Base-by-base conservation (phyloP, 345 rosid species). In the sweet orange (Citrus sinensis) region DNA sequence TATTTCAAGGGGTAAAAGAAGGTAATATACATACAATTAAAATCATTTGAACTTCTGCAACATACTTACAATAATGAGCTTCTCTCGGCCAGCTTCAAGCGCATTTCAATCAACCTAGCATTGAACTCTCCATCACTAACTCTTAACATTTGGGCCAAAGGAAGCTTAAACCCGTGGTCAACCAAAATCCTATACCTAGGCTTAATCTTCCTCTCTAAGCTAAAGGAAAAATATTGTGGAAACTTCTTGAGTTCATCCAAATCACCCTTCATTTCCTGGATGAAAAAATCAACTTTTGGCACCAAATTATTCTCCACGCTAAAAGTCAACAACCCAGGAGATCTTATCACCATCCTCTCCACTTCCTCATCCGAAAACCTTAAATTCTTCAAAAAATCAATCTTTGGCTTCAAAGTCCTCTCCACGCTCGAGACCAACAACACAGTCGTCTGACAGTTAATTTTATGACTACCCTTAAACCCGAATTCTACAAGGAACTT, bases 221-320 rank as follows among this genome's bases (percentile, higher is more conserved):
- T 95, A 82, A 92, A 95, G 0, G 92, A 89, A 76, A 95, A 95
- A 55, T 83, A 95, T 89, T 92, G 98, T n/a, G 98, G 98, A 79
- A 95, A 95, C 63, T 82, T 80, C 81, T 87, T 88, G 20, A 95
- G 37, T 78, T 93, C 98, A 79, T 13, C 76, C 67, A 92, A 76
- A 32, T 93, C 86, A 4, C 93, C 92, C 63, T 85, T 72, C 92
- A 95, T 95, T 76, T 92, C 92, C 67, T 78, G 63, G 75, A 81
- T 8, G 72, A 93, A 93, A 77, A 85, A 95, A 11, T 87, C 85
- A 25, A 84, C 85, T 86, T 95, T 95, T 2, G 93, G 98, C 66
- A 63, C 87, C 81, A 93, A 59, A 80, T 93, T 95, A 30, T 89
- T 91, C 75, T 91, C 88, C 9, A 93, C 82, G 67, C 98, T 92